These are phyloP conservation scores for Hypocrella siamensis DNA, from an alignment of 2,329 filamentous ascomycete genomes.

Conservation along the genomic window DNA sequence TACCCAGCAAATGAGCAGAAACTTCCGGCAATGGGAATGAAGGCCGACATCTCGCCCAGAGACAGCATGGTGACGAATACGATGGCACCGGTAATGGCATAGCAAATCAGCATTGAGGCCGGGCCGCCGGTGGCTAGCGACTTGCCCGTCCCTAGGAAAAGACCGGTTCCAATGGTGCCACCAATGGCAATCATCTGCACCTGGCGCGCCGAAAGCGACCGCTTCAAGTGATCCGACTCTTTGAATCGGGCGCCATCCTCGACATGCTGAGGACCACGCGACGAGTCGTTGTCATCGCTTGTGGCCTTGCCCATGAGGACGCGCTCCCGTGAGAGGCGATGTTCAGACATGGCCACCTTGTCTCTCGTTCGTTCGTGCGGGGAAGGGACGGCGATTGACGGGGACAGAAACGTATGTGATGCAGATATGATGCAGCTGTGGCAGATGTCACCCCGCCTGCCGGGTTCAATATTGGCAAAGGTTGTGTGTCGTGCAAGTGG, in stretches of 20 bases:
- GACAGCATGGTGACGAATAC: conserved; percentile 39
- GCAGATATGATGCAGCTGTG: no score
- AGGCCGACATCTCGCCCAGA: conserved; percentile 46
- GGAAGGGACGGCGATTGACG: no score
- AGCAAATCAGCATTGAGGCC: conserved; percentile 30
- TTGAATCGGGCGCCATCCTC: neutral
- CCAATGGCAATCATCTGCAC: conserved; percentile 53
- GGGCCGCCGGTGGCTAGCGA: conserved; percentile 44
- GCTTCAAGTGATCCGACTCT: conserved; percentile 20
- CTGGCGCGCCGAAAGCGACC: conserved; percentile 41
- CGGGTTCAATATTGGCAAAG: no score
- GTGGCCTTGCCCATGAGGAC: neutral
- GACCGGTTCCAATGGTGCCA: conserved; percentile 42
- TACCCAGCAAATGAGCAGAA: conserved; percentile 33
- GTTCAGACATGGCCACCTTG: no score
- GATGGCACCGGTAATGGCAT: conserved; percentile 1
- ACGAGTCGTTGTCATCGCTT: neutral
- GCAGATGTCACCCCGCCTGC: no score
- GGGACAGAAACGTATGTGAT: no score
- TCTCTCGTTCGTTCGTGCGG: no score
- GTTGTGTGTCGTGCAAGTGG: no score
- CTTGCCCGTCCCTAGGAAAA: conserved; percentile 48
- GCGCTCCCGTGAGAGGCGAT: neutral
- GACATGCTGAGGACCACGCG: neutral
- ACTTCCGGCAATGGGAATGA: conserved; percentile 32